Conservation (phyloP, 768 basidiomycete genomes). For the Amylocystis lapponica region DNA sequence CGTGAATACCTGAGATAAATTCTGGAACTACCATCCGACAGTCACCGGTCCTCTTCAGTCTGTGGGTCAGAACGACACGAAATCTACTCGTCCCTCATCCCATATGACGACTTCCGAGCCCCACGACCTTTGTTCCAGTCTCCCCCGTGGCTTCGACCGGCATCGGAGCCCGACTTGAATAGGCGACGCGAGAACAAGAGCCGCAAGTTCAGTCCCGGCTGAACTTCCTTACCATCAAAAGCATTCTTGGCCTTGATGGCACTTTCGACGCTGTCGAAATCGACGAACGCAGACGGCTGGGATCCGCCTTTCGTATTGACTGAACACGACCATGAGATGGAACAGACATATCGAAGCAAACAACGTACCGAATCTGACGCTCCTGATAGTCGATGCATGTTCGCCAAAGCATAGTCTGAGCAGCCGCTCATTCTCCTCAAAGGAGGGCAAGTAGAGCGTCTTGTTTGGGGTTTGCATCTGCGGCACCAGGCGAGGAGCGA, state of each 20-base stretch:
- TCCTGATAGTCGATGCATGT: neutral
- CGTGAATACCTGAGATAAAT: no score
- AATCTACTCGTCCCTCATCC: no score
- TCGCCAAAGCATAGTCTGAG: neutral
- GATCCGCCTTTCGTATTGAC: neutral
- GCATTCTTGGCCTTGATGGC: neutral
- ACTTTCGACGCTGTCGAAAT: neutral
- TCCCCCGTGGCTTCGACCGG: no score
- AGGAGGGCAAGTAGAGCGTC: slow-evolving; percentile 1
- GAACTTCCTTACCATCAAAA: neutral
- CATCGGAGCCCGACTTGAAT: no score
- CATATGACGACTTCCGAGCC: no score
- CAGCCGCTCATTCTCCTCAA: neutral
- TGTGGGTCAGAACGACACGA: no score
- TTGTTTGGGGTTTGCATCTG: neutral
- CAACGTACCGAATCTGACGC: neutral
- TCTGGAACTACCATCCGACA: no score
- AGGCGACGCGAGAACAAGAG: no score
- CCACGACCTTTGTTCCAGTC: no score
- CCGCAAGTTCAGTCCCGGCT: no score
- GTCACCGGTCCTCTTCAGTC: no score
- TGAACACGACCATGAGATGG: neutral
- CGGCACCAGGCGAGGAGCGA: neutral
- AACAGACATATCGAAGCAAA: neutral
- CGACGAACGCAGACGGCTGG: neutral